Evolutionary conservation across 352 stramenopile species (phyloP).

Genomic region (Globisporangium mamillatum): DNA sequence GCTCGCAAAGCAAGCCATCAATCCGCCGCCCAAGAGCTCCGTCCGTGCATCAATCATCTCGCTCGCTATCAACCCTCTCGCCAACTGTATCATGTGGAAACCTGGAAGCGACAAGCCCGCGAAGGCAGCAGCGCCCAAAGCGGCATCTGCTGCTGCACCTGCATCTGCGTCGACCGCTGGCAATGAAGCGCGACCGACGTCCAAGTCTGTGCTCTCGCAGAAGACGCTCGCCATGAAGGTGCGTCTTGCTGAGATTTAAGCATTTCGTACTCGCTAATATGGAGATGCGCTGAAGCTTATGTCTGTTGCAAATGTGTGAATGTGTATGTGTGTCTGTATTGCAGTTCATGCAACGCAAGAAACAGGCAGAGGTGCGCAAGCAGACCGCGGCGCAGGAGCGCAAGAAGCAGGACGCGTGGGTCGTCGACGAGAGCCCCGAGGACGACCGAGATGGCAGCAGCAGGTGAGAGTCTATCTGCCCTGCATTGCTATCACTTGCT

Average conservation of each 20-base stretch:
- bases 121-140: not conserved
- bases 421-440: conserved; percentile 24
- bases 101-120: conserved; percentile 19
- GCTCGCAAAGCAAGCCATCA: not conserved
- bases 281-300: not conserved
- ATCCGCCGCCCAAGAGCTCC: conserved; percentile 6
- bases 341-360: conserved; percentile 88
- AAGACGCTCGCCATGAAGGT: conserved; percentile 88
- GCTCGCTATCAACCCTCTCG: not conserved
- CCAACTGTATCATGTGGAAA: conserved; percentile 21
- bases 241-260: not conserved
- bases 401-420: conserved; percentile 63
- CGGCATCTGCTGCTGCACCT: not conserved
- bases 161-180: conserved; percentile 15
- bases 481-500: not conserved
- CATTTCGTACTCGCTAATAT: not conserved
- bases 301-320: not conserved
- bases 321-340: not conserved
- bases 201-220: conserved; percentile 60
- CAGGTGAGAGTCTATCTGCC: not conserved
- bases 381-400: conserved; percentile 47
- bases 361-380: conserved; percentile 52
- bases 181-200: conserved; percentile 26
- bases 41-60: not conserved
- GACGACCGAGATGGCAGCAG: conserved; percentile 28